These are phyloP conservation scores for Cytospora chrysosperma DNA, from an alignment of 2,329 filamentous ascomycete species.

Conservation along the genomic window DNA sequence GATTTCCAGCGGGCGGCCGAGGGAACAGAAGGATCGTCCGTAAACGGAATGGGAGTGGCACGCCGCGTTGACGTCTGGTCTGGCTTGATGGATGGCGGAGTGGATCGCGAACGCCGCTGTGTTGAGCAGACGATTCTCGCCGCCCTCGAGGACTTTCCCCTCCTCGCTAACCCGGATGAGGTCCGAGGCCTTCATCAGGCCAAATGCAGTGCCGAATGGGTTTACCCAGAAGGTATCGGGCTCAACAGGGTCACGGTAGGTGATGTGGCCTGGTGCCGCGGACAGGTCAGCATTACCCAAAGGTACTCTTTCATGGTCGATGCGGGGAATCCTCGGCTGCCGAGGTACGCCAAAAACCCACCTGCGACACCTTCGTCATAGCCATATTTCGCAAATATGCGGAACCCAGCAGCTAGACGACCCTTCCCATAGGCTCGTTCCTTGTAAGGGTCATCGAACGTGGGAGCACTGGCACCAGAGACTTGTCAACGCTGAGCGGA, in stretches of 20 bases:
- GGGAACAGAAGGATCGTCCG: slow-evolving; percentile 57
- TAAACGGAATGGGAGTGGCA: slow-evolving; percentile 56
- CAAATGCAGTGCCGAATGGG: slow-evolving; percentile 62
- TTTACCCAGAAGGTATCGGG: slow-evolving; percentile 66
- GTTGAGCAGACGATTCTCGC: slow-evolving; percentile 38
- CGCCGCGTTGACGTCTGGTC: slow-evolving; percentile 54
- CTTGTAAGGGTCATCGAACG: slow-evolving; percentile 33
- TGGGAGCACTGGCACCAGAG: slow-evolving; percentile 3
- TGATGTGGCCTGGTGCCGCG: slow-evolving; percentile 21
- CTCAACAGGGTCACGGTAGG: slow-evolving; percentile 51
- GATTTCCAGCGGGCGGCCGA: slow-evolving; percentile 64
- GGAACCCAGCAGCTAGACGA: slow-evolving; percentile 54
- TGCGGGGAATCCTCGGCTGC: not conserved
- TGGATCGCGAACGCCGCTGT: slow-evolving; percentile 46
- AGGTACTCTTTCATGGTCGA: no score
- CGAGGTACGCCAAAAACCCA: slow-evolving; percentile 49
- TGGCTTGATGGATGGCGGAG: slow-evolving; percentile 50
- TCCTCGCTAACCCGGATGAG: slow-evolving; percentile 64
- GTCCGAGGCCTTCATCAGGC: slow-evolving; percentile 34
- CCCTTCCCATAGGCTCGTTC: slow-evolving; percentile 55
- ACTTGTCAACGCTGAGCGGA: not conserved
- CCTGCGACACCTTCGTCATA: slow-evolving; percentile 65
- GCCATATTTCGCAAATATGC: slow-evolving; percentile 57
- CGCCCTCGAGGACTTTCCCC: slow-evolving; percentile 63
- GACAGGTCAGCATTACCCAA: slow-evolving; percentile 1